Base-by-base conservation (phyloP, 495 filamentous ascomycete species). In the Hypoxylon trugodes region DNA sequence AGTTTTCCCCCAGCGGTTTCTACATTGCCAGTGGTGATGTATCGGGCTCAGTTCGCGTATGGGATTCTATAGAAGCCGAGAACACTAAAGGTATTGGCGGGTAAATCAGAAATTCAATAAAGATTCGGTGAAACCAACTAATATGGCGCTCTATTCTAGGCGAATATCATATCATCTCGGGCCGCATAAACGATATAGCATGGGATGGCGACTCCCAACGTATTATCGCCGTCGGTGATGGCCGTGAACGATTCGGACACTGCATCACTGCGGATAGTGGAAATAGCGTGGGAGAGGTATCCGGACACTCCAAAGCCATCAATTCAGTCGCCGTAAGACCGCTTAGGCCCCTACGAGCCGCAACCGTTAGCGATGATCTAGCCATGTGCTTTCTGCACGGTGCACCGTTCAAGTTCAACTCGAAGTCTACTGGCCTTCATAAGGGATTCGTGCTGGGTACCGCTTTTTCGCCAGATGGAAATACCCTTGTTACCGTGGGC, bases 121-220 rank as follows among this genome's bases (percentile, higher is more conserved):
- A 46, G 16, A 21, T 42, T 47, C 18, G 10, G 32, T 53, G n/a
- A n/a, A 25, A 35, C 47, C 13, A 9, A 60, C 60, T 68, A 56
- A 65, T 32, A 32, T 30, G 10, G 13, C 30, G 19, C 19, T 13
- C 43, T 19, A 37, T 21, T 38, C n/a, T 48, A 82, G 89, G 93
- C 50, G 95, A 98, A 74, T 98, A 96, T 75, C 85, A 86, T 60
- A 97, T 97, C 73, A 92, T 98, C 64, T 93, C 91, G 47, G 96
- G 95, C 26, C 88, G 91, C 41, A 96, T 98, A 74, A 95, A 95
- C 72, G 95, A 98, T 71, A 80, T 98, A 43, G 92, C 94, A 8
- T 98, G 95, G 93, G 95, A 98, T 73, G 96, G 94, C 41, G 95
- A 98, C 74, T 93, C 90, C 45, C 93, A 97, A 78, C 89, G 95